Evolutionary conservation across 2,329 filamentous ascomycete species (phyloP), one percentile per base, ranked within the genome.

Genomic region (Fusarium sarcochroum): DNA sequence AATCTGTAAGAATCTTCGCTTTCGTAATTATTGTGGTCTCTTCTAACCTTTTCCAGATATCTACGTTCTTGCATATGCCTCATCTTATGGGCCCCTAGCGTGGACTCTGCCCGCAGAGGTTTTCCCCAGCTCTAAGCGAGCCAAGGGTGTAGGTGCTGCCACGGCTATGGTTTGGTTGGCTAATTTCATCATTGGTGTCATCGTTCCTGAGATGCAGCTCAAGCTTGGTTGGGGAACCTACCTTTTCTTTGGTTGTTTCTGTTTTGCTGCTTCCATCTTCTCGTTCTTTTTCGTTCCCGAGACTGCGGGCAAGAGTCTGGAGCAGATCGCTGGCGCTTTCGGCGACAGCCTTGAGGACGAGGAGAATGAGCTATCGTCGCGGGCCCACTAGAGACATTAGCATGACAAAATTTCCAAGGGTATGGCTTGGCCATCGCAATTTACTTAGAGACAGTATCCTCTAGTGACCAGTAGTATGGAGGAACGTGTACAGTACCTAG

Each of bases 301-400:
- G 44, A 69, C 67, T 5, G 53, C 67, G 0, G 41, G 35, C 0
- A 70, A 70, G 37, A 60, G 54, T 5, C 47, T 70, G 0, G 67
- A 70, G 45, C 60, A 69, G n/a, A 68, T 93, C 74, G 90, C 92
- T 61, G 86, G 86, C 14, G 89, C 93, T 70, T 94, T 94, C 76
- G 83, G 58, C 6, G 58, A 66, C 15, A 57, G 42, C n/a, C 55
- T 53, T 17, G 47, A 35, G 5, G 50, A 57, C 13, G 58, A 65
- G n/a, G 52, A 62, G 38, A 32, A n/a, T 2, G 49, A 63, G 17
- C 30, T 66, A 8, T n/a, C 30, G 20, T 48, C 52, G 7, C 18
- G 42, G 44, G 42, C 52, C 20, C 52, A 56, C 9, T 56, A 46
- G 49, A 30, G 23, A 10, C n/a, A 30, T 6, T 48, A 14, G 21